Evolutionary conservation across 2,329 filamentous ascomycete genomes (phyloP).

Genomic region (Ophiostoma quercus): DNA sequence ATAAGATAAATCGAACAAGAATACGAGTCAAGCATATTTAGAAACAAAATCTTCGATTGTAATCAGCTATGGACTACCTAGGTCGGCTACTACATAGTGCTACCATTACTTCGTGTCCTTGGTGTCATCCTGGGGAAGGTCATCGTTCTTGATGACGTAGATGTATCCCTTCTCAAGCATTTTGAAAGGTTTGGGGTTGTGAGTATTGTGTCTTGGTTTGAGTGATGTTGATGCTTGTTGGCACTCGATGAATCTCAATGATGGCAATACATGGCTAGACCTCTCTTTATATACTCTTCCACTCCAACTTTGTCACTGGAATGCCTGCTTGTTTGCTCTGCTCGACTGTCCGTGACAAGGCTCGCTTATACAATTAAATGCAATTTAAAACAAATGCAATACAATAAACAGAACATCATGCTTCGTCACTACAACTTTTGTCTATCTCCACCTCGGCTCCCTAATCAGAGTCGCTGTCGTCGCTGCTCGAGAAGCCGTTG

Average conservation of each 20-base stretch:
- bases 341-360: neutral
- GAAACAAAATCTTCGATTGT: neutral
- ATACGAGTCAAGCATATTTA: neutral
- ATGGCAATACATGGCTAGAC: neutral
- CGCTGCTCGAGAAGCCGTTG: conserved; percentile 49
- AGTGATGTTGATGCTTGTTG: neutral
- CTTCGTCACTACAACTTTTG: conserved; percentile 11
- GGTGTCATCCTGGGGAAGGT: neutral
- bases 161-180: neutral
- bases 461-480: conserved; percentile 37
- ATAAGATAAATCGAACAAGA: neutral
- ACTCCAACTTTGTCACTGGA: neutral
- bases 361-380: neutral
- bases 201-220: too few relatives aligned
- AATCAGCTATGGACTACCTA: too few relatives aligned
- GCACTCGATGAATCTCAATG: neutral
- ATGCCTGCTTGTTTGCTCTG: neutral
- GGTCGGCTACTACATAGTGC: neutral
- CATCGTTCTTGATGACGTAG: neutral
- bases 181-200: too few relatives aligned
- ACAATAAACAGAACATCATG: neutral
- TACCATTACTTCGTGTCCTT: neutral
- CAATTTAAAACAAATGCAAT: neutral
- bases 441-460: neutral
- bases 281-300: neutral